A percentile compares a stretch with the other conserved stretches of the same genome.
These are phyloP conservation scores for Aureobasidium sp. DNA, from an alignment of 2,329 filamentous ascomycete species.

Conservation along the genomic window DNA sequence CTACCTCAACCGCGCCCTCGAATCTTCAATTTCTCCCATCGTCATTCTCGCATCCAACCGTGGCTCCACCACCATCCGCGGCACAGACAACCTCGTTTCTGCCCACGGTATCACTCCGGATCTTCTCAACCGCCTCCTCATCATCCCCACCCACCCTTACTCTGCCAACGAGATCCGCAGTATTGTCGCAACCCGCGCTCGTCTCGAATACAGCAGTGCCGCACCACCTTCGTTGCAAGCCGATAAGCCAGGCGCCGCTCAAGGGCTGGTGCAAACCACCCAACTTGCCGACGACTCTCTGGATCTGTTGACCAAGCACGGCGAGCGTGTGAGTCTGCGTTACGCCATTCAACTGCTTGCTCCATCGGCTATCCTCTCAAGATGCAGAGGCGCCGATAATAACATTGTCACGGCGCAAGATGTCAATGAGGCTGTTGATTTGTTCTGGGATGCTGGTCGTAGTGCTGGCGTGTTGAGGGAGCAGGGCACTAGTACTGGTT, in stretches of 20 bases:
- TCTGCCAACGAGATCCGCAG: slow-evolving; percentile 81
- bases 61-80: slow-evolving; percentile 86
- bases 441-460: slow-evolving; percentile 44
- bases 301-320: slow-evolving; percentile 78
- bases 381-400: slow-evolving; percentile 48
- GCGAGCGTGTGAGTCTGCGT: slow-evolving; percentile 79
- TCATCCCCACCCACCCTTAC: slow-evolving; percentile 91
- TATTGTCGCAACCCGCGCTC: slow-evolving; percentile 76
- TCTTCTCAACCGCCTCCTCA: slow-evolving; percentile 86
- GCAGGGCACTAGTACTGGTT: slow-evolving; percentile 24
- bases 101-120: slow-evolving; percentile 93
- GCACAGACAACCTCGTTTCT: slow-evolving; percentile 55
- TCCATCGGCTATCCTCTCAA: slow-evolving; percentile 82
- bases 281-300: slow-evolving; percentile 74
- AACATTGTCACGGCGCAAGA: slow-evolving; percentile 46
- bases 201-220: slow-evolving; percentile 31
- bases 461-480: slow-evolving; percentile 36
- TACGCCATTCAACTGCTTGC: slow-evolving; percentile 91
- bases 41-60: slow-evolving; percentile 97
- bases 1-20: slow-evolving; percentile 95
- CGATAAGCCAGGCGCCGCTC: slow-evolving; percentile 20
- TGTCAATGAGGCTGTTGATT: slow-evolving; percentile 43
- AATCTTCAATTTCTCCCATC: slow-evolving; percentile 89
- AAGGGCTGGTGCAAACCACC: slow-evolving; percentile 50
- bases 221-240: slow-evolving; percentile 28